phyloP scores from a whole-genome alignment of 78 protist genomes.

The Dictyostelium capitatum region DNA sequence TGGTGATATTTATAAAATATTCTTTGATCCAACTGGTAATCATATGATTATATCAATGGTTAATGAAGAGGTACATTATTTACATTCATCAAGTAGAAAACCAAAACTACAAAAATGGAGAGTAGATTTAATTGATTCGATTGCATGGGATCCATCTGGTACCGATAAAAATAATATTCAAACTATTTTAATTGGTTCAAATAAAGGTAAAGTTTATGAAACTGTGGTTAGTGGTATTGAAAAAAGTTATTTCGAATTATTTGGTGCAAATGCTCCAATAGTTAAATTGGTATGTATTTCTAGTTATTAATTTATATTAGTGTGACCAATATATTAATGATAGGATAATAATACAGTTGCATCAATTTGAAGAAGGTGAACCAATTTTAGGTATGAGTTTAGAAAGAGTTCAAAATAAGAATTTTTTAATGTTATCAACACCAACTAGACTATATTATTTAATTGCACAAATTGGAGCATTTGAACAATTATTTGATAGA shows the following conservation, averaged over 20 bases:
- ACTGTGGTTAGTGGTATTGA: slow-evolving; percentile 69
- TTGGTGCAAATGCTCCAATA: slow-evolving; percentile 30
- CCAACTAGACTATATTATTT: slow-evolving; percentile 73
- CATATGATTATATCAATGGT: slow-evolving; percentile 83
- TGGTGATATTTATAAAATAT: slow-evolving; percentile 61
- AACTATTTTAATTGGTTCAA: slow-evolving; percentile 84
- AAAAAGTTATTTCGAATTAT: slow-evolving; percentile 8
- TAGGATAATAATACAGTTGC: neutral
- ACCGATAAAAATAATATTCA: slow-evolving; percentile 30
- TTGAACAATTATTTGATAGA: slow-evolving; percentile 62
- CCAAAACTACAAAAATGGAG: slow-evolving; percentile 33
- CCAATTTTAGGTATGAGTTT: slow-evolving; percentile 84
- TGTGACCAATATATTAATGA: neutral
- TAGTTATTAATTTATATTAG: neutral
- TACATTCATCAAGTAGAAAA: slow-evolving; percentile 64
- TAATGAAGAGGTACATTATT: slow-evolving; percentile 81
- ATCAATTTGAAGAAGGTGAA: slow-evolving; percentile 36
- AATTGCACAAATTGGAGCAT: slow-evolving; percentile 68
- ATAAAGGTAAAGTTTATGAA: slow-evolving; percentile 84
- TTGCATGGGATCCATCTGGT: slow-evolving; percentile 84
- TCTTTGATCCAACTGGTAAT: slow-evolving; percentile 87
- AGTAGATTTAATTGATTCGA: slow-evolving; percentile 73
- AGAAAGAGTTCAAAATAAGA: slow-evolving; percentile 54
- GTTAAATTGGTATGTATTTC: slow-evolving; percentile 51
- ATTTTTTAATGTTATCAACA: slow-evolving; percentile 87